Conservation (phyloP, 768 basidiomycete species). For the Hericium rajendrae region DNA sequence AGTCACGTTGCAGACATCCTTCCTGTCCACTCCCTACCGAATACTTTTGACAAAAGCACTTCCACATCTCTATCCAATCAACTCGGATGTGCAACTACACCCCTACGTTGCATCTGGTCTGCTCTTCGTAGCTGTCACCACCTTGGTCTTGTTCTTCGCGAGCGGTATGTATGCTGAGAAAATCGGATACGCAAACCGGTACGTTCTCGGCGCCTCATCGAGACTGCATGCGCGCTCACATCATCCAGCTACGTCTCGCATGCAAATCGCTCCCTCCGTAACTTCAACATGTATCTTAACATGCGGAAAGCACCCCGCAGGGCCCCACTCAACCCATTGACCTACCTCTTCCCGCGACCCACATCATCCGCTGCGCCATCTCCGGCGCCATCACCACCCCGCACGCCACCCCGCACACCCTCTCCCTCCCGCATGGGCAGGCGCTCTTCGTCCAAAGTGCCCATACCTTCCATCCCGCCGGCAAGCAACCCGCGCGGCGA, state of each 20-base stretch:
- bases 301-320: slow-evolving; percentile 72
- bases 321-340: slow-evolving; percentile 44
- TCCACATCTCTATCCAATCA: slow-evolving; percentile 38
- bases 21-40: slow-evolving; percentile 57
- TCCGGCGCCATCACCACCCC: slow-evolving; percentile 19
- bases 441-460: slow-evolving; percentile 33
- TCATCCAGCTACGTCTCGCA: slow-evolving; percentile 83
- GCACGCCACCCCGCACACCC: slow-evolving; percentile 29
- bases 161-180: slow-evolving; percentile 95
- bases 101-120: slow-evolving; percentile 73
- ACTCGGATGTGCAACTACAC: slow-evolving; percentile 40
- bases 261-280: slow-evolving; percentile 83
- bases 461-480: slow-evolving; percentile 80
- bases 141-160: slow-evolving; percentile 89
- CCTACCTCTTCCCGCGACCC: slow-evolving; percentile 49
- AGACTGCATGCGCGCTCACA: slow-evolving; percentile 1
- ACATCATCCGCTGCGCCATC: slow-evolving; percentile 17
- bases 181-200: slow-evolving; percentile 95
- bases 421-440: slow-evolving; percentile 23
- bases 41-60: slow-evolving; percentile 38
- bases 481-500: slow-evolving; percentile 88
- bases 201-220: slow-evolving; percentile 23
- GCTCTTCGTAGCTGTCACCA: slow-evolving; percentile 82
- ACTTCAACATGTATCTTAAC: slow-evolving; percentile 96
- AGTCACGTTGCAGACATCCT: slow-evolving; percentile 59